A percentile compares a stretch with the other conserved stretches of the same genome.
These are phyloP conservation scores for Beauveria scarabaeidicola DNA, from an alignment of 2,329 filamentous ascomycete species.

Conservation along the genomic window DNA sequence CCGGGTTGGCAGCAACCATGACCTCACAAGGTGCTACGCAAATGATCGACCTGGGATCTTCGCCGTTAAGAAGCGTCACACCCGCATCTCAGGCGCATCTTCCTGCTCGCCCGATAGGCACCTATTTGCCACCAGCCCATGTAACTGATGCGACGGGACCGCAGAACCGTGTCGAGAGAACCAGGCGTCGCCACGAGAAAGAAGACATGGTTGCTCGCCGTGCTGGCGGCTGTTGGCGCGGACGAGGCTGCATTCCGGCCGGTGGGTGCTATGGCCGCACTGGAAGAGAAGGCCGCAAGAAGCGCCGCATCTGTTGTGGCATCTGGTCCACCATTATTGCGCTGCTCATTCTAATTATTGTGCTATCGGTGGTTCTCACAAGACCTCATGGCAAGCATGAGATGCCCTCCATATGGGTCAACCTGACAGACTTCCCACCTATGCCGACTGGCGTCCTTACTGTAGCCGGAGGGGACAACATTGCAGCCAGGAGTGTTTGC, in stretches of 20 bases:
- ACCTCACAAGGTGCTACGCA: conserved; percentile 52
- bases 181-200: conserved; percentile 52
- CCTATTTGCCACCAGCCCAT: conserved; percentile 37
- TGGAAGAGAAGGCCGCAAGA: conserved; percentile 55
- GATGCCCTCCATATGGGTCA: conserved; percentile 59
- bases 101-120: conserved; percentile 36
- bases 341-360: conserved; percentile 48
- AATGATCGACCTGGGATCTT: conserved; percentile 51
- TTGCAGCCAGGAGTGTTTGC: conserved; percentile 57
- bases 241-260: conserved; percentile 52
- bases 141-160: conserved; percentile 31
- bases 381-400: conserved; percentile 18
- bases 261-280: conserved; percentile 57
- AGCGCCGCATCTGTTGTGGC: conserved; percentile 50
- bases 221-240: conserved; percentile 55
- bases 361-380: conserved; percentile 50
- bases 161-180: conserved; percentile 39
- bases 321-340: conserved; percentile 42
- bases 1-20: conserved; percentile 54
- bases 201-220: conserved; percentile 53
- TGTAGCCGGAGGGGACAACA: conserved; percentile 63
- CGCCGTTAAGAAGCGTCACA: conserved; percentile 21
- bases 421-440: conserved; percentile 76
- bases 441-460: conserved; percentile 79
- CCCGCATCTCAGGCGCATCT: conserved; percentile 20